Conservation (phyloP, 192 early-diverging fungal species). For the Backusella parvicylindrica region DNA sequence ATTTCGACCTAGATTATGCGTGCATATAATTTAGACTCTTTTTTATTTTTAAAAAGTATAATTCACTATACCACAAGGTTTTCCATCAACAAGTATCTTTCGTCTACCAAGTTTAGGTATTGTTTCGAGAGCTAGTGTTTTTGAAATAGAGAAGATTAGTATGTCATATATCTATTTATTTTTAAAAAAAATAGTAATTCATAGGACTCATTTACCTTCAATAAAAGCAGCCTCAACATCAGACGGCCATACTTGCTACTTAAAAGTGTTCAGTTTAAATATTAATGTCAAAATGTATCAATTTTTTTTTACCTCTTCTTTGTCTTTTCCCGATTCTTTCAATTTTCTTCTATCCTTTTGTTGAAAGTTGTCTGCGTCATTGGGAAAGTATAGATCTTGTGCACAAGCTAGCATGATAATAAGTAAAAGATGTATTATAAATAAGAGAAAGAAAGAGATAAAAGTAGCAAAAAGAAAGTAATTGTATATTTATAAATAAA, state of each 20-base stretch:
- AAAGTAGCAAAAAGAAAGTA: neutral
- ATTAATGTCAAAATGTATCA: neutral
- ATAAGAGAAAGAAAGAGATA: neutral
- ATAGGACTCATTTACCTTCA: conserved; percentile 40
- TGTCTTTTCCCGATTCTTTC: conserved; percentile 11
- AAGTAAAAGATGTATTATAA: neutral
- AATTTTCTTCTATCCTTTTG: conserved; percentile 8
- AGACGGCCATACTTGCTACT: conserved; percentile 53
- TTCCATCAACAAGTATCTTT: conserved; percentile 52
- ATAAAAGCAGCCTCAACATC: conserved; percentile 57
- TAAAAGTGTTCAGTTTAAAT: neutral
- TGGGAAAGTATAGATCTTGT: conserved; percentile 30
- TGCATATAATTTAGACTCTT: neutral
- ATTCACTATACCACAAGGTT: conserved; percentile 38
- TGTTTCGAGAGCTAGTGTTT: conserved; percentile 41
- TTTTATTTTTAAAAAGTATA: neutral
- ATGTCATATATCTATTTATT: conserved; percentile 3
- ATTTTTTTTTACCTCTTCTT: conserved; percentile 21
- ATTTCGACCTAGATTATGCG: conserved; percentile 59
- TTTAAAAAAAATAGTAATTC: neutral
- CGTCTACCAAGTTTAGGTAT: conserved; percentile 54
- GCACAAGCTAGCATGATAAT: conserved; percentile 27
- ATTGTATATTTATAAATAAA: neutral
- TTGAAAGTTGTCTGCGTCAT: neutral
- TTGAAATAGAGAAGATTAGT: neutral